phyloP scores from a whole-genome alignment of 1,284 basidiomycete species.

The Trichosporon coremiiforme region DNA sequence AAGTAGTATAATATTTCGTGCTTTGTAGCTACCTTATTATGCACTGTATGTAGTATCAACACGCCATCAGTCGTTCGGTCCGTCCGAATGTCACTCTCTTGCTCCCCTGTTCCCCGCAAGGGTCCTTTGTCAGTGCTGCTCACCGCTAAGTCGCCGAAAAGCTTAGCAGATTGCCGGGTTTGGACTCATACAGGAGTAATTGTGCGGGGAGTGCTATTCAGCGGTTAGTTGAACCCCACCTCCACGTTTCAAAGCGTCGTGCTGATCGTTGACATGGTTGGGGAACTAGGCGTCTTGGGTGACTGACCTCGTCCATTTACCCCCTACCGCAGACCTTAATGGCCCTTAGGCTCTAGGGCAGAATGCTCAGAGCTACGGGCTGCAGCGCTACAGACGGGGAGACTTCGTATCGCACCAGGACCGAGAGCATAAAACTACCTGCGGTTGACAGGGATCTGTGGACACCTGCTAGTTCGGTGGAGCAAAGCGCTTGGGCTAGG shows the following conservation, averaged over 20 bases:
- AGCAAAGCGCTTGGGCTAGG: not conserved
- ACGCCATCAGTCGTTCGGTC: not conserved
- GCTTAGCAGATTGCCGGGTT: not conserved
- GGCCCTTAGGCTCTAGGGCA: not conserved
- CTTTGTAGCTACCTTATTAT: not conserved
- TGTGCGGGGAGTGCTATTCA: slow-evolving; percentile 12
- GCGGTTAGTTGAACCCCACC: slow-evolving; percentile 4
- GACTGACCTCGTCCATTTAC: not conserved
- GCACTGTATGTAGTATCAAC: slow-evolving; percentile 4
- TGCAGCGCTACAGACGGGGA: not conserved
- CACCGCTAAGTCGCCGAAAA: not conserved
- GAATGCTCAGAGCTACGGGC: not conserved
- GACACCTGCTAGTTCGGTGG: not conserved
- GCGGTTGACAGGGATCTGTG: not conserved
- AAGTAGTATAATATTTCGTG: not conserved
- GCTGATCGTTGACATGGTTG: not conserved
- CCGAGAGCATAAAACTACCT: not conserved
- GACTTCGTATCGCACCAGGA: not conserved
- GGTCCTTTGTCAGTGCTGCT: not conserved
- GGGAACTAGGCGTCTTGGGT: not conserved
- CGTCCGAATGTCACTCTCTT: not conserved
- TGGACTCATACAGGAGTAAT: not conserved
- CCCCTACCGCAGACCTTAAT: not conserved
- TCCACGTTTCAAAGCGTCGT: not conserved
- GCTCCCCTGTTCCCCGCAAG: not conserved